A percentile compares a stretch with the other conserved stretches of the same genome.
phyloP scores from a whole-genome alignment of 768 basidiomycete species.

The Leccinum imitatum region DNA sequence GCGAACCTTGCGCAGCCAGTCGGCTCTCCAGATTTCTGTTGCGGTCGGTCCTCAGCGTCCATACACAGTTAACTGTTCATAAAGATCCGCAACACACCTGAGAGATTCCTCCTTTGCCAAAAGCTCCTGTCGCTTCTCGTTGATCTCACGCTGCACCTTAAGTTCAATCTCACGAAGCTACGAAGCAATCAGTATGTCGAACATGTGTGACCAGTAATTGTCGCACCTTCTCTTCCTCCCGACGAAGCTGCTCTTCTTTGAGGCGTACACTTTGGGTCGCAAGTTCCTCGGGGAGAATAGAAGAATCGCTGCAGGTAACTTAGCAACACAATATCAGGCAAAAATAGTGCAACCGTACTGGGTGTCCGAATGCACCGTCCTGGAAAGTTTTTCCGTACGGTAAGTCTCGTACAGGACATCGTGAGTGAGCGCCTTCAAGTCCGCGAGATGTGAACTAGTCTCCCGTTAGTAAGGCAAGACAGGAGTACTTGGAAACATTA shows the following conservation, averaged over 20 bases:
- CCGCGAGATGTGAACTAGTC: slow-evolving; percentile 85
- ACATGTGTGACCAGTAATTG: neutral
- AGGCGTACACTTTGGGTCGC: slow-evolving; percentile 95
- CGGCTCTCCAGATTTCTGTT: slow-evolving; percentile 85
- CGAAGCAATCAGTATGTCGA: slow-evolving; percentile 14
- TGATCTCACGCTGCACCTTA: slow-evolving; percentile 97
- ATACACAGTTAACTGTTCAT: neutral
- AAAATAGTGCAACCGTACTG: slow-evolving; percentile 43
- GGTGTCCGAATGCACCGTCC: slow-evolving; percentile 80
- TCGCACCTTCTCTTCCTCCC: slow-evolving; percentile 91
- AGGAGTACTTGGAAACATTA: slow-evolving; percentile 35
- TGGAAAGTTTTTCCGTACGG: slow-evolving; percentile 95
- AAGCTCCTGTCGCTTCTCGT: slow-evolving; percentile 95
- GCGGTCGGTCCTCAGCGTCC: neutral
- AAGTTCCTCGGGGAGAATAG: slow-evolving; percentile 93
- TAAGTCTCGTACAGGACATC: slow-evolving; percentile 96
- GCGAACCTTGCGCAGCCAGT: slow-evolving; percentile 84
- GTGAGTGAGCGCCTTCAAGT: slow-evolving; percentile 91
- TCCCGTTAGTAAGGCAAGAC: slow-evolving; percentile 10
- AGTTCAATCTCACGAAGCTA: slow-evolving; percentile 96
- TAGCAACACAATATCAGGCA: slow-evolving; percentile 19
- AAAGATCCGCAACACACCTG: slow-evolving; percentile 47
- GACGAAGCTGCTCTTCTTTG: slow-evolving; percentile 97
- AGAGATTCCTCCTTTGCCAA: slow-evolving; percentile 95
- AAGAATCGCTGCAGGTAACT: slow-evolving; percentile 62